Evolutionary conservation across 495 filamentous ascomycete species (phyloP), one percentile per base, ranked within the genome.

Genomic region (Penicillium coffeae): DNA sequence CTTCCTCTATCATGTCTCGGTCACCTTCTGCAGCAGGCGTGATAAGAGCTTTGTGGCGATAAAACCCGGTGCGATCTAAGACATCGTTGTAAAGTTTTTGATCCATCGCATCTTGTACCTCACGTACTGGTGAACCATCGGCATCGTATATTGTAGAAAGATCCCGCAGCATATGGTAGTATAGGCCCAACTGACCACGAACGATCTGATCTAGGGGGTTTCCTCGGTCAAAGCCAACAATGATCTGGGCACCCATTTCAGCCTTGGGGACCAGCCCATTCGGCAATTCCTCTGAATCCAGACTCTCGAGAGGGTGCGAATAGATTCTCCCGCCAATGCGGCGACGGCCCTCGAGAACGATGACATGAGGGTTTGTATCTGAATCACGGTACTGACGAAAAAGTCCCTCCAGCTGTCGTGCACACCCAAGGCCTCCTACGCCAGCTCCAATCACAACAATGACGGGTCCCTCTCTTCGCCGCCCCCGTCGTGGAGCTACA

Each of bases 231-330:
- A 96, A 99, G 2, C 93, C 93, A 21, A 93, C 95, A 52, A 99
- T 88, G 41, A 99, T 96, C 69, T 96, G 93, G 14, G 94, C 93
- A 32, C 93, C 93, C 79, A 96, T 88, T 61, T 99, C 93, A 38
- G 88, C 93, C 13, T 91, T 96, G 48, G 83, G 87, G n/a, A 73
- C 69, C 47, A 74, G 76, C 34, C 70, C 74, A 46, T 63, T 58
- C 6, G 74, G 78, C 35, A 80, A 63, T 15, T 58, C 72, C 15
- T 63, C 66, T 3, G 68, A 57, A 19, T 70, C 48, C 50, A 83
- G 84, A 25, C 82, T 84, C 37, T 76, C 76, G 43, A 99, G 74
- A 38, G 84, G 82, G 60, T 92, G 89, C 8, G 93, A 99, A 67
- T 96, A 97, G 21, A 99, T 88, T 49, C 93, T 79, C 21, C 93